Evolutionary conservation across 768 basidiomycete genomes (phyloP).

Genomic region (Tricholoma furcatifolium): DNA sequence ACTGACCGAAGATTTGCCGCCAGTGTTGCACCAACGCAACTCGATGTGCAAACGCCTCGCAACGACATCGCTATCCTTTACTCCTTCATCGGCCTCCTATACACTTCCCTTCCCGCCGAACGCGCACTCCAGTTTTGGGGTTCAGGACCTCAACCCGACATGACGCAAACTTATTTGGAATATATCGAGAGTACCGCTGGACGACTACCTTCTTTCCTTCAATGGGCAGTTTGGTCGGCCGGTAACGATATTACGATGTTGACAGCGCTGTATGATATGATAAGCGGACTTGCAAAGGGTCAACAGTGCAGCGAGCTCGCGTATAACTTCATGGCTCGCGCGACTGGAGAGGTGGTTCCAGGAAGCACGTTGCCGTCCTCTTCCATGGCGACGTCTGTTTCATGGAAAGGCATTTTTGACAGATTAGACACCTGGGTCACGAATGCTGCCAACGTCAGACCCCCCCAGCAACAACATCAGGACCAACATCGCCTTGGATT

Average conservation of each 20-base stretch:
- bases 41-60: conserved; percentile 49
- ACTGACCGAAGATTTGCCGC: conserved; percentile 58
- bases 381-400: conserved; percentile 55
- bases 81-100: conserved; percentile 80
- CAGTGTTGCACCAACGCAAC: conserved; percentile 36
- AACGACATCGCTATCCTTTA: conserved; percentile 87
- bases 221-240: conserved; percentile 89
- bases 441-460: conserved; percentile 46
- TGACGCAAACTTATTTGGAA: conserved; percentile 53
- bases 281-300: conserved; percentile 79
- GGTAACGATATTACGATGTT: conserved; percentile 70
- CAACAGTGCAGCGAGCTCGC: conserved; percentile 83
- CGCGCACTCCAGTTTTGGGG: conserved; percentile 87
- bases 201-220: conserved; percentile 73
- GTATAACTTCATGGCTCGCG: conserved; percentile 84
- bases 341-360: conserved; percentile 67
- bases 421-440: conserved; percentile 74
- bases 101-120: conserved; percentile 70
- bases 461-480: conserved; percentile 42
- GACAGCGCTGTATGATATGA: conserved; percentile 86
- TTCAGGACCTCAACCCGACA: conserved; percentile 46
- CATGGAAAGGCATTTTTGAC: conserved; percentile 77
- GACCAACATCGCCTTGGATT: conserved; percentile 23
- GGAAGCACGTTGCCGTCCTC: conserved; percentile 56
- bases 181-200: conserved; percentile 58